Evolutionary conservation across 257 asterid species (phyloP).

Genomic region (Ocimum tenuiflorum): DNA sequence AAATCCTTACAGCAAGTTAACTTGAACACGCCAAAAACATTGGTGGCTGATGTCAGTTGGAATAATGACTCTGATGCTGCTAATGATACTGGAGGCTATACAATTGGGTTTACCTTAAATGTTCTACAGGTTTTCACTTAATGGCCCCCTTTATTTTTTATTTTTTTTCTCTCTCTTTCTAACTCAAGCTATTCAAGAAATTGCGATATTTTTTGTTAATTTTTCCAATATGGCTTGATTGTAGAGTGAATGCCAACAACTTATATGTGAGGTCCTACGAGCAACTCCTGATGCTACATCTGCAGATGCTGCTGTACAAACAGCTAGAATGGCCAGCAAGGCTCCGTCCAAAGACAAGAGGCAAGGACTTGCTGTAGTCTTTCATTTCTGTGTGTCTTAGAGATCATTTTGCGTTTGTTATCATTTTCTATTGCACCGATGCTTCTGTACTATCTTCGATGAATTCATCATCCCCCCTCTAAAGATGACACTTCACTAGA

Average conservation of each 20-base stretch:
- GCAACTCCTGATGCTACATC: slow-evolving; percentile 99
- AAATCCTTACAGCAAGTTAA: slow-evolving; percentile 79
- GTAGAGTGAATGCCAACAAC: slow-evolving; percentile 99
- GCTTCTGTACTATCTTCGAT: no score
- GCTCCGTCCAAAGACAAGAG: slow-evolving; percentile 83
- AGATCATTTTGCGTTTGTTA: not conserved
- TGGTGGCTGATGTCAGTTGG: slow-evolving; percentile 72
- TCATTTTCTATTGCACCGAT: not conserved
- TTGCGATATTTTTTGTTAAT: not conserved
- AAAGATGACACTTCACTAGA: slow-evolving; percentile 6
- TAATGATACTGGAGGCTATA: slow-evolving; percentile 87
- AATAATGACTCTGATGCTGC: slow-evolving; percentile 74
- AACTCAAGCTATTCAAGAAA: not conserved
- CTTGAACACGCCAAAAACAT: slow-evolving; percentile 81
- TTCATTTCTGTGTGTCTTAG: slow-evolving; percentile 16
- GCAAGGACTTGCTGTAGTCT: slow-evolving; percentile 40
- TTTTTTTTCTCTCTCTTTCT: no score
- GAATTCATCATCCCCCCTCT: not conserved
- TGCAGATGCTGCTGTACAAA: slow-evolving; percentile 95
- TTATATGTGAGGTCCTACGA: slow-evolving; percentile 94
- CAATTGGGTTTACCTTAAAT: slow-evolving; percentile 77
- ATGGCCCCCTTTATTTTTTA: slow-evolving; percentile 8
- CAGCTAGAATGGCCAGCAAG: slow-evolving; percentile 93
- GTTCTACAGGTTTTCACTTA: slow-evolving; percentile 72
- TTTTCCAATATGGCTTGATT: slow-evolving; percentile 15